These are phyloP conservation scores for Kluyveromyces dobzhanskii DNA, from an alignment of 805 yeast species.

Conservation along the genomic window DNA sequence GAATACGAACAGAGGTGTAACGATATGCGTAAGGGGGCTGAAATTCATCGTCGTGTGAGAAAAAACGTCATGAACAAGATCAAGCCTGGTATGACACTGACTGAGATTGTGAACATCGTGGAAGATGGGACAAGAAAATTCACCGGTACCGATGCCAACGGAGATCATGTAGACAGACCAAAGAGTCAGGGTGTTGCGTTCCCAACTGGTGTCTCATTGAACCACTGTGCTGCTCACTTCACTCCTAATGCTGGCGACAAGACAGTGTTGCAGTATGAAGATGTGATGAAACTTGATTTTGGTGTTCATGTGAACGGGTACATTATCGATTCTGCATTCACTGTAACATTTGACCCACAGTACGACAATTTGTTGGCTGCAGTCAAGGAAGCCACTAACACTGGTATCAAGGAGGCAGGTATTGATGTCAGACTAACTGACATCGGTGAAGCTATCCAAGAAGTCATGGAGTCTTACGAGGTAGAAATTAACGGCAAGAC, in stretches of 20 bases:
- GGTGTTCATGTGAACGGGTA: conserved; percentile 95
- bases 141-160: conserved; percentile 51
- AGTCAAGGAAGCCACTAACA: conserved; percentile 86
- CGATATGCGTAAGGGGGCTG: conserved; percentile 93
- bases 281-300: conserved; percentile 92
- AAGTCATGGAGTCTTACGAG: conserved; percentile 95
- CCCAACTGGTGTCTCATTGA: conserved; percentile 94
- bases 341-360: conserved; percentile 76
- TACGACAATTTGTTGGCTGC: conserved; percentile 78
- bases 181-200: conserved; percentile 82
- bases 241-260: conserved; percentile 95
- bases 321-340: conserved; percentile 92
- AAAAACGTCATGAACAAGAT: conserved; percentile 63
- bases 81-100: conserved; percentile 88
- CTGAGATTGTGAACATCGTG: conserved; percentile 80
- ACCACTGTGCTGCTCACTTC: conserved; percentile 95
- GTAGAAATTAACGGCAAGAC: conserved; percentile 82
- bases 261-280: conserved; percentile 70
- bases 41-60: conserved; percentile 87
- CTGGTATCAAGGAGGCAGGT: conserved; percentile 90
- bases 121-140: conserved; percentile 77
- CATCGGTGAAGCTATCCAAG: conserved; percentile 93
- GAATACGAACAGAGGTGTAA: conserved; percentile 59
- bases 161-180: conserved; percentile 35
- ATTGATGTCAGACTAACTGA: conserved; percentile 93